phyloP scores from a whole-genome alignment of 2,329 filamentous ascomycete genomes.

The Claviceps cyperi region DNA sequence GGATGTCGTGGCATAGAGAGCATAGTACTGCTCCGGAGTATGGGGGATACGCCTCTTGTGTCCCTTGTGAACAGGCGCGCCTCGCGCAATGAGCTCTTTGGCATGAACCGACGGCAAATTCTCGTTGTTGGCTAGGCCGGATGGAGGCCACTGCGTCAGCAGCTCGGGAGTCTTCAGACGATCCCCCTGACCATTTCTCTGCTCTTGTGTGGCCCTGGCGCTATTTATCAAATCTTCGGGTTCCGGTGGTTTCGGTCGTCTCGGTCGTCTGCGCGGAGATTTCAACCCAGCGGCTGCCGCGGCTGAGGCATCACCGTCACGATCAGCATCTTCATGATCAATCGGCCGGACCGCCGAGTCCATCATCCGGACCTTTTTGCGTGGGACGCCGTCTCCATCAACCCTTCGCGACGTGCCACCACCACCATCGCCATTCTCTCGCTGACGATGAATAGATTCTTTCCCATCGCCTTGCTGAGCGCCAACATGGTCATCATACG shows the following conservation, averaged over 20 bases:
- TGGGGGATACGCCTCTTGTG: conserved; percentile 40
- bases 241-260: conserved; percentile 23
- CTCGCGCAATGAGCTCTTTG: conserved; percentile 41
- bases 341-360: not conserved
- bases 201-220: not conserved
- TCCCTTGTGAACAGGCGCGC: conserved; percentile 42
- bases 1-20: conserved; percentile 34
- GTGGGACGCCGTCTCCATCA: not conserved
- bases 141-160: conserved; percentile 38
- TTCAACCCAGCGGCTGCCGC: conserved; percentile 2
- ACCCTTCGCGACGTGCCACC: not conserved
- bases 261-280: conserved; percentile 26
- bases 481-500: not conserved
- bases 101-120: conserved; percentile 39
- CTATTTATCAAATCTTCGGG: conserved; percentile 2
- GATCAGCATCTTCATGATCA: not conserved
- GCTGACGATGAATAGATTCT: not conserved
- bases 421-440: not conserved
- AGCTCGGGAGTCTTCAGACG: not conserved
- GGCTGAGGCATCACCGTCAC: not conserved
- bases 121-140: conserved; percentile 31
- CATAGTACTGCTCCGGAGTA: conserved; percentile 38
- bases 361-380: conserved; percentile 1
- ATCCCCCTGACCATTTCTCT: not conserved
- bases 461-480: not conserved